phyloP scores from a whole-genome alignment of 371 early-diverging fungal species.

The Batkoa obscura region DNA sequence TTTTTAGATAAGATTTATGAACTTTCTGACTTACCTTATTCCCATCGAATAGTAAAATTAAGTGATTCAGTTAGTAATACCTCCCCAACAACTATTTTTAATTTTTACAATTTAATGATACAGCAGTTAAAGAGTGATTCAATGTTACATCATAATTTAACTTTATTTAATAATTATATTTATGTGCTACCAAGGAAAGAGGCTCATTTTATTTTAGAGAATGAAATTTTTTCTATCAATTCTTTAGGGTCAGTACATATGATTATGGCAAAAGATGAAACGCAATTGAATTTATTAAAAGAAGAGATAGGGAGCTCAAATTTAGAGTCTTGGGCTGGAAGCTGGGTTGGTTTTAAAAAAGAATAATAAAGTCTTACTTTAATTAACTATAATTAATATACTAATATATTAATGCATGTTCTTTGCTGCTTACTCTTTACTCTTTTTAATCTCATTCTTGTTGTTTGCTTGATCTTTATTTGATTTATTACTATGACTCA shows the following conservation, averaged over 20 bases:
- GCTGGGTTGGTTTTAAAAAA: too few relatives aligned
- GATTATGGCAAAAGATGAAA: neutral
- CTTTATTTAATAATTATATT: neutral
- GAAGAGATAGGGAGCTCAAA: too few relatives aligned
- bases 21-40: neutral
- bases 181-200: neutral
- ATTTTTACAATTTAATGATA: neutral
- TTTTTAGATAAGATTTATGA: neutral
- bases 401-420: too few relatives aligned
- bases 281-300: too few relatives aligned
- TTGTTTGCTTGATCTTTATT: too few relatives aligned
- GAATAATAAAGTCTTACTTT: too few relatives aligned
- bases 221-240: neutral
- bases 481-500: too few relatives aligned
- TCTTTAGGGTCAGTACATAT: constrained; percentile 1
- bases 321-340: too few relatives aligned
- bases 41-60: neutral
- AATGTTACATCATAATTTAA: neutral
- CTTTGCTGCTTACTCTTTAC: too few relatives aligned
- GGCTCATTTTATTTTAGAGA: neutral
- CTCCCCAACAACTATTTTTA: neutral
- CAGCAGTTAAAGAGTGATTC: neutral
- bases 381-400: too few relatives aligned
- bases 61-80: neutral
- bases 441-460: too few relatives aligned